Conservation (phyloP, 1,139 yeast species). For the Scheffersomyces insectosa region DNA sequence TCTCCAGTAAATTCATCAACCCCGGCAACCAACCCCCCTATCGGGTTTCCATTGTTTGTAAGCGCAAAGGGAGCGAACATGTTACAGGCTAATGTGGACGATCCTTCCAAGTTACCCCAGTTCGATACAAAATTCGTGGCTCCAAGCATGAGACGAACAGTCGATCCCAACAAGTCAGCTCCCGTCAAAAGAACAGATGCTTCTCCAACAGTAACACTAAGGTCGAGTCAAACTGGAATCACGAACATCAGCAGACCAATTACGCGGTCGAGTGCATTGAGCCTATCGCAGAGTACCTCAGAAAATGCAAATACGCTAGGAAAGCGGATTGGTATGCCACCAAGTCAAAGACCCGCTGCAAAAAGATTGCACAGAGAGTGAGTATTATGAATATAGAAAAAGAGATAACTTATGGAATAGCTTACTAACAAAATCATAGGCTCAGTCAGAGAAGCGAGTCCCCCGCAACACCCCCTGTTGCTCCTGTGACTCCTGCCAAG, state of each 20-base stretch:
- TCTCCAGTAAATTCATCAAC: conserved; percentile 4
- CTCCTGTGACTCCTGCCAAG: too few species aligned
- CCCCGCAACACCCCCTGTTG: neutral
- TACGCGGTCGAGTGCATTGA: neutral
- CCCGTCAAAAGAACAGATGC: conserved; percentile 51
- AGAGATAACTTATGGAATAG: neutral
- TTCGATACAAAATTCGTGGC: conserved; percentile 53
- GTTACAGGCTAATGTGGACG: conserved; percentile 45
- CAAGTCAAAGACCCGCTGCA: conserved; percentile 24
- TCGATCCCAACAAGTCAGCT: conserved; percentile 60
- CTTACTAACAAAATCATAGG: neutral
- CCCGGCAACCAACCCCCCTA: neutral
- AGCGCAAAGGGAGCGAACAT: conserved; percentile 60
- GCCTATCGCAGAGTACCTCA: neutral
- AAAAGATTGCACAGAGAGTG: conserved; percentile 16
- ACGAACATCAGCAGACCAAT: too few species aligned
- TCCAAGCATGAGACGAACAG: conserved; percentile 51
- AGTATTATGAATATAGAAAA: conserved; percentile 3
- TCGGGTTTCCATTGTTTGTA: conserved; percentile 36
- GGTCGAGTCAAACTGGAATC: neutral
- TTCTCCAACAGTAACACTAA: neutral
- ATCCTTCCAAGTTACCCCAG: conserved; percentile 35
- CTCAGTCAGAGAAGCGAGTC: neutral
- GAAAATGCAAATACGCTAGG: conserved; percentile 11
- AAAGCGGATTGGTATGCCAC: conserved; percentile 39